These are phyloP conservation scores for Cercospora berteroae DNA, from an alignment of 2,329 filamentous ascomycete species.

Conservation along the genomic window DNA sequence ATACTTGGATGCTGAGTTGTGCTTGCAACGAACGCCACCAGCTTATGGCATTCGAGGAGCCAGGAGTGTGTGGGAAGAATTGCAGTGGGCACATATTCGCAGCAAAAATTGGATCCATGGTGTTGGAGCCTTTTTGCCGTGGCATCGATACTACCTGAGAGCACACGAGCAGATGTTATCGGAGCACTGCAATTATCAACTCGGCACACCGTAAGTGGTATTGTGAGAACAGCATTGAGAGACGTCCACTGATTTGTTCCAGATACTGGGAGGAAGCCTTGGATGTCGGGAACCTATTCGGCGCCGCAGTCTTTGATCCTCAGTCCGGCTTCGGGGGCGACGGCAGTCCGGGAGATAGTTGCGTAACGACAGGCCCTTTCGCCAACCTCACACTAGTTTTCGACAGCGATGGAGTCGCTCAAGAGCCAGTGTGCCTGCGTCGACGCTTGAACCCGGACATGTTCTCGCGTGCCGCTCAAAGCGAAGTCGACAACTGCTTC, in stretches of 20 bases:
- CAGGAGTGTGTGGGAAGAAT: constrained; percentile 24
- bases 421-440: constrained; percentile 15
- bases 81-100: constrained; percentile 27
- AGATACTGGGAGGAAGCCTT: constrained; percentile 25
- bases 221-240: not conserved
- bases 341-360: constrained; percentile 10
- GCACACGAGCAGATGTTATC: constrained; percentile 23
- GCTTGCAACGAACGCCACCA: constrained; percentile 22
- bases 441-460: constrained; percentile 16
- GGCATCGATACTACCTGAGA: constrained; percentile 28
- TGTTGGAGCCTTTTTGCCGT: constrained; percentile 24
- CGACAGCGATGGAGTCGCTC: constrained; percentile 11
- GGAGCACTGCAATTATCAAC: constrained; percentile 22
- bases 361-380: constrained; percentile 23
- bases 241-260: not conserved
- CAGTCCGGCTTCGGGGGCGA: constrained; percentile 22
- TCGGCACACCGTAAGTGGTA: constrained; percentile 20
- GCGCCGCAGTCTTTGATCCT: constrained; percentile 22
- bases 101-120: constrained; percentile 28
- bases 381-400: constrained; percentile 19
- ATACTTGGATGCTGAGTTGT: constrained; percentile 25
- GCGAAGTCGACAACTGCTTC: constrained; percentile 21
- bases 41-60: constrained; percentile 25
- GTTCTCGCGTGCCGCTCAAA: constrained; percentile 18
- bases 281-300: constrained; percentile 20